Evolutionary conservation across 169 alveolate genomes (phyloP), one percentile per base, ranked within the genome.

Genomic region (Plasmodium relictum): DNA sequence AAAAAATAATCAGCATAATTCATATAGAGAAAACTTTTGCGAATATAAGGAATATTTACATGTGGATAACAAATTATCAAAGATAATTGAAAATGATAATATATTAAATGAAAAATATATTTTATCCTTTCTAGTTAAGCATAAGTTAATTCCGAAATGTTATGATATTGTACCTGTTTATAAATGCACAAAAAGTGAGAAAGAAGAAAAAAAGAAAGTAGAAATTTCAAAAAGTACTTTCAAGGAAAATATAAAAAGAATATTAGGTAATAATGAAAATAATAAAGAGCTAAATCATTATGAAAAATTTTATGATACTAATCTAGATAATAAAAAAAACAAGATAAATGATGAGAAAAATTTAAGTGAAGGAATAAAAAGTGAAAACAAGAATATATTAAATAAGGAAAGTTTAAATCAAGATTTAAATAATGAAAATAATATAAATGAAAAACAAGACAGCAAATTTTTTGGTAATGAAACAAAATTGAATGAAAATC

Each of bases 91-190:
- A n/a, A n/a, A n/a, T n/a, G n/a, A n/a, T n/a, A n/a, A n/a, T n/a
- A n/a, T n/a, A n/a, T n/a, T n/a, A n/a, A n/a, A 54, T 18, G 37
- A 63, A 63, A 68, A 76, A 5, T 41, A 37, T 12, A 56, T 44
- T 7, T 63, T 76, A 41, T 65, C 89, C 31, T 65, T 44, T 76
- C 39, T 76, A 20, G 59, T 76, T 56, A 31, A 22, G 10, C 18
- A 76, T 37, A 76, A 76, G 20, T 42, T 76, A 14, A 76, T 76
- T 63, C 89, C 89, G 6, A 45, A 76, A 41, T 76, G 22, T 76
- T 76, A 62, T 56, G 50, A 41, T 41, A 45, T 76, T 18, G 89
- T 76, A 1, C 74, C 74, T 6, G 89, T 76, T 26, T 42, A 24
- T 41, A 31, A 22, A 31, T 76, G 89, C 52, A 69, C 0, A 22